These are phyloP conservation scores for Salisapilia sapeloensis DNA, from an alignment of 352 stramenopile species.

Conservation along the genomic window DNA sequence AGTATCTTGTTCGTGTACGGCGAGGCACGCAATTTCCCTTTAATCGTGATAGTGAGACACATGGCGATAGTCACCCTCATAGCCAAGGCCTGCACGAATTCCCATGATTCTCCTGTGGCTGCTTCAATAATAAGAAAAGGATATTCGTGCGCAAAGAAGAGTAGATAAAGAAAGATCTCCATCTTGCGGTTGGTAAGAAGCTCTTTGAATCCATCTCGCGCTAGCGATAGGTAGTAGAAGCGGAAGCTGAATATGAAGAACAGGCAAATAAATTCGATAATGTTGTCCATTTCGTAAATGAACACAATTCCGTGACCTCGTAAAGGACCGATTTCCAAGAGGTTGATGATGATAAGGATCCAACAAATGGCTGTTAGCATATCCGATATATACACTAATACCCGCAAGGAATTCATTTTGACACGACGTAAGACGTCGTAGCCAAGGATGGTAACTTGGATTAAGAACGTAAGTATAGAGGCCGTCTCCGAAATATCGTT, in stretches of 20 bases:
- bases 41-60: constrained; percentile 3
- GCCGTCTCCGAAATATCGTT: constrained; percentile 20
- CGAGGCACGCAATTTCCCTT: constrained; percentile 2
- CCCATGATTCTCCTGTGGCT: constrained; percentile 2
- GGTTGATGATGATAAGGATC: not conserved
- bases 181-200: constrained; percentile 8
- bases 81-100: constrained; percentile 3
- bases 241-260: constrained; percentile 10
- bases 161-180: constrained; percentile 10
- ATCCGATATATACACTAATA: constrained; percentile 8
- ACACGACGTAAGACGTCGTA: constrained; percentile 9
- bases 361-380: constrained; percentile 5
- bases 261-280: constrained; percentile 6
- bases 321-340: not conserved
- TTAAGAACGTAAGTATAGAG: constrained; percentile 13
- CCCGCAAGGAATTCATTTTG: constrained; percentile 7
- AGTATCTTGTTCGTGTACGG: not conserved
- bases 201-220: too few relatives aligned
- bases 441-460: constrained; percentile 20
- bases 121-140: constrained; percentile 8
- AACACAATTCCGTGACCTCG: too few relatives aligned
- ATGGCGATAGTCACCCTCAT: constrained; percentile 4
- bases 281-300: constrained; percentile 5
- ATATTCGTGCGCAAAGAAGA: too few relatives aligned
- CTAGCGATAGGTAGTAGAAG: constrained; percentile 11